A percentile compares a stretch with the other conserved stretches of the same genome.
Evolutionary conservation across 345 rosid genomes (phyloP).

Genomic region (Linum lewisii): DNA sequence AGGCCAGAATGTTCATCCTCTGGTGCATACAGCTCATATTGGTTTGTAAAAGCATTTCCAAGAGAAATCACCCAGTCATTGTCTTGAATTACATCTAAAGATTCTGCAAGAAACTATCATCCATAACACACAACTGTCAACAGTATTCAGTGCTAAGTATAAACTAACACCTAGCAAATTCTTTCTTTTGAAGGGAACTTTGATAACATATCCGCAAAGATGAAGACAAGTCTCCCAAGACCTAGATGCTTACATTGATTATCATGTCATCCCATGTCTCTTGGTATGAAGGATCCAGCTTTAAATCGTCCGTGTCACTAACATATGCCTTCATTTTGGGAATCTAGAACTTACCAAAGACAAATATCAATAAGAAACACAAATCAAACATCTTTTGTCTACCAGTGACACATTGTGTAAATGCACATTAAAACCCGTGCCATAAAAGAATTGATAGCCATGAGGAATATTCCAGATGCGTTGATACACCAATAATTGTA

Average conservation of each 20-base stretch:
- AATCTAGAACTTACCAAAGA: constrained; percentile 92
- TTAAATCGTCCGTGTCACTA: constrained; percentile 88
- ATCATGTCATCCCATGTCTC: constrained; percentile 99
- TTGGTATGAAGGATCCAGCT: constrained; percentile 82
- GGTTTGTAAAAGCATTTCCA: constrained; percentile 76
- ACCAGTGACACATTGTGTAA: constrained; percentile 1
- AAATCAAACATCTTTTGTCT: constrained; percentile 6
- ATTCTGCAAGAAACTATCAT: constrained; percentile 86
- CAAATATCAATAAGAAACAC: constrained; percentile 36
- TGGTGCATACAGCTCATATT: constrained; percentile 60
- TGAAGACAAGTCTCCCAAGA: background rate
- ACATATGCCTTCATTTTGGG: constrained; percentile 99
- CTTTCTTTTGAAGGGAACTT: background rate
- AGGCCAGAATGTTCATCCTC: constrained; percentile 87
- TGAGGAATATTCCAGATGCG: background rate
- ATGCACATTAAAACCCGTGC: background rate
- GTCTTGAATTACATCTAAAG: constrained; percentile 90
- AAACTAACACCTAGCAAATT: background rate
- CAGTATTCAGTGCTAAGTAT: background rate
- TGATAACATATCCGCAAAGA: background rate
- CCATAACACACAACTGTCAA: constrained; percentile 7
- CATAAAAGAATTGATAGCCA: background rate
- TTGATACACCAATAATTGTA: background rate
- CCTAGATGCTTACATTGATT: constrained; percentile 53
- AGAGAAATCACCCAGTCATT: constrained; percentile 73